phyloP scores from a whole-genome alignment of 345 rosid species.

The Rhodamnia rubescens region DNA sequence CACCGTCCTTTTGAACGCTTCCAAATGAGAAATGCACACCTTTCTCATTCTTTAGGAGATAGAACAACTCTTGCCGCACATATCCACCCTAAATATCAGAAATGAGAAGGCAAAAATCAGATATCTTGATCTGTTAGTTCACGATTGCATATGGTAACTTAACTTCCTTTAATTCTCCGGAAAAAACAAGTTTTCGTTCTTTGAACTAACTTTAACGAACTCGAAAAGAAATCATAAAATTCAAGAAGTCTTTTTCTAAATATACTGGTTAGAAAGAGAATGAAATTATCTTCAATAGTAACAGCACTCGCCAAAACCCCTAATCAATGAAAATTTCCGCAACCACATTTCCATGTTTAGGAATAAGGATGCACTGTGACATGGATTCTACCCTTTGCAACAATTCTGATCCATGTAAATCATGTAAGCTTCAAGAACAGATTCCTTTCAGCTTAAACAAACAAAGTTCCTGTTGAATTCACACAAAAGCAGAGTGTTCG shows the following conservation, averaged over 20 bases:
- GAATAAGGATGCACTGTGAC: neutral
- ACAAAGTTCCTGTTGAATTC: neutral
- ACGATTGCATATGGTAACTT: neutral
- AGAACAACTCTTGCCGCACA: conserved; percentile 67
- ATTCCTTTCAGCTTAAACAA: neutral
- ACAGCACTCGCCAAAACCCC: neutral
- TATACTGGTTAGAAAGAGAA: neutral
- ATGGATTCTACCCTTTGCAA: neutral
- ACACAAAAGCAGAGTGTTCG: neutral
- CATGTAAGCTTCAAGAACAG: neutral
- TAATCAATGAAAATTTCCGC: neutral
- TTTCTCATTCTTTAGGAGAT: conserved; percentile 68
- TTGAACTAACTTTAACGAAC: neutral
- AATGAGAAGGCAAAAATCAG: neutral
- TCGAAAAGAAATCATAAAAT: neutral
- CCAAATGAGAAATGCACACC: conserved; percentile 86
- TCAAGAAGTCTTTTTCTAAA: neutral
- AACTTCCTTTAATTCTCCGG: neutral
- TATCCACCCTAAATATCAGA: conserved; percentile 56
- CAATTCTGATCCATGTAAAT: neutral
- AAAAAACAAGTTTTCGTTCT: neutral
- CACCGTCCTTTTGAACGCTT: conserved; percentile 56
- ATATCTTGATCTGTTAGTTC: neutral
- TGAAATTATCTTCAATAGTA: neutral
- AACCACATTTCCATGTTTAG: neutral